phyloP scores from a whole-genome alignment of 2,329 filamentous ascomycete species.

The Scytalidium sp. region DNA sequence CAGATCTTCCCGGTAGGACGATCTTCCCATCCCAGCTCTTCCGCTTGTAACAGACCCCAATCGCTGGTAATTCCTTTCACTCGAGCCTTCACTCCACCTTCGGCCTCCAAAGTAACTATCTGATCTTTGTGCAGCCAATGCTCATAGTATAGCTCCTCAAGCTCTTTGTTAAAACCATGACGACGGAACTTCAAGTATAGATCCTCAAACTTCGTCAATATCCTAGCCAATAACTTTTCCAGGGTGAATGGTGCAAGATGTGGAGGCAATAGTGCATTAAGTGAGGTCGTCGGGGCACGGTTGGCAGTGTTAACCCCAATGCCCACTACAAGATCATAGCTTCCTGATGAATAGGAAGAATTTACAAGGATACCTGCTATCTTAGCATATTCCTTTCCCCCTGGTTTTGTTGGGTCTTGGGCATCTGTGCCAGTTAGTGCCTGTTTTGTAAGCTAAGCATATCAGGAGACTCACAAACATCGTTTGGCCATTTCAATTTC shows the following conservation, averaged over 20 bases:
- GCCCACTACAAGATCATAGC: constrained; percentile 83
- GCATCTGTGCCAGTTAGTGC: constrained; percentile 50
- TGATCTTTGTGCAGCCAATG: constrained; percentile 84
- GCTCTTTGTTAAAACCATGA: constrained; percentile 67
- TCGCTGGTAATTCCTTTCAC: constrained; percentile 89
- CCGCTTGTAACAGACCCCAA: constrained; percentile 81
- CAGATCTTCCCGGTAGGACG: constrained; percentile 73
- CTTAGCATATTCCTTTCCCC: constrained; percentile 66
- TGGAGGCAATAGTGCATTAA: constrained; percentile 66
- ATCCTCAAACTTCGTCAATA: constrained; percentile 74
- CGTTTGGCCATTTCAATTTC: constrained; percentile 96
- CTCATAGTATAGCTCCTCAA: constrained; percentile 76
- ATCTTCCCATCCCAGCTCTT: constrained; percentile 75
- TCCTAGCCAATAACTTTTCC: constrained; percentile 78
- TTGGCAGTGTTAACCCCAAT: constrained; percentile 87
- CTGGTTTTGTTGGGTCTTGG: constrained; percentile 55
- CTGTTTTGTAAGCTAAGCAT: neutral
- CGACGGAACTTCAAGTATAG: constrained; percentile 74
- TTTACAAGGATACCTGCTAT: constrained; percentile 93
- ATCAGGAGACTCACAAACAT: constrained; percentile 62
- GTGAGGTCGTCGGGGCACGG: constrained; percentile 78
- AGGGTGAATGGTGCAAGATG: constrained; percentile 57
- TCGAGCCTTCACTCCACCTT: constrained; percentile 69
- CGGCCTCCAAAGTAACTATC: constrained; percentile 71
- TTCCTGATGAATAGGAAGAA: constrained; percentile 71